These are phyloP conservation scores for Saccharomyces hybrid DNA, from an alignment of 1,139 yeast species.

Conservation along the genomic window DNA sequence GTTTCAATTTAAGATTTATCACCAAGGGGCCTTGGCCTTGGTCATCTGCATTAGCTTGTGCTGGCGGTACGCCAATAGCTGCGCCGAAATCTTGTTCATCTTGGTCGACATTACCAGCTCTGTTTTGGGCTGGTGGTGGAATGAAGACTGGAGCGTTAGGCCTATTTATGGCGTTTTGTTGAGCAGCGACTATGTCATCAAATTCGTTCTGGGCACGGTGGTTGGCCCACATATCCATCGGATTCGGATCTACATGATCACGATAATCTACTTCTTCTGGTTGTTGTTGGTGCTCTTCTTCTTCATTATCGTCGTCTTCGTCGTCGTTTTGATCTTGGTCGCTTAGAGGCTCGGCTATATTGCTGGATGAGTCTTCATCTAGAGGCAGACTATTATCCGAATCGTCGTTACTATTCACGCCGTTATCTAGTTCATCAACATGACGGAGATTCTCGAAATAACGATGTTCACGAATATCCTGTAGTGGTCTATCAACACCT, in stretches of 20 bases:
- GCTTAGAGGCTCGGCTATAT: not conserved
- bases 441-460: not conserved
- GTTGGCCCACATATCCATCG: conserved; percentile 8
- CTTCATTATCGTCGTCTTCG: conserved; percentile 15
- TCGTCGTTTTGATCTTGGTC: conserved; percentile 10
- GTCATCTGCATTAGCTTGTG: conserved; percentile 11
- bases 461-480: not conserved
- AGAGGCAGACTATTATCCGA: not conserved
- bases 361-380: not conserved
- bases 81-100: conserved; percentile 2
- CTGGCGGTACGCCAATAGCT: not conserved
- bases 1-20: conserved; percentile 21
- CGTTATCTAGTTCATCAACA: not conserved
- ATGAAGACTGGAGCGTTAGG: conserved; percentile 5
- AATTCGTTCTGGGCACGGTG: conserved; percentile 18
- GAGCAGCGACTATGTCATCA: conserved; percentile 15
- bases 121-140: conserved; percentile 4
- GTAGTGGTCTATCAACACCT: not conserved
- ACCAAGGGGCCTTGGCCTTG: conserved; percentile 21
- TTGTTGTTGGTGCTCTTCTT: conserved; percentile 8
- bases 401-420: not conserved
- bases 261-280: conserved; percentile 10
- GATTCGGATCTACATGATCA: conserved; percentile 13
- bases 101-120: conserved; percentile 1
- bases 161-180: conserved; percentile 6